Evolutionary conservation across 2,329 filamentous ascomycete genomes (phyloP), one percentile per base, ranked within the genome.

Genomic region (Cordyceps cicadae): DNA sequence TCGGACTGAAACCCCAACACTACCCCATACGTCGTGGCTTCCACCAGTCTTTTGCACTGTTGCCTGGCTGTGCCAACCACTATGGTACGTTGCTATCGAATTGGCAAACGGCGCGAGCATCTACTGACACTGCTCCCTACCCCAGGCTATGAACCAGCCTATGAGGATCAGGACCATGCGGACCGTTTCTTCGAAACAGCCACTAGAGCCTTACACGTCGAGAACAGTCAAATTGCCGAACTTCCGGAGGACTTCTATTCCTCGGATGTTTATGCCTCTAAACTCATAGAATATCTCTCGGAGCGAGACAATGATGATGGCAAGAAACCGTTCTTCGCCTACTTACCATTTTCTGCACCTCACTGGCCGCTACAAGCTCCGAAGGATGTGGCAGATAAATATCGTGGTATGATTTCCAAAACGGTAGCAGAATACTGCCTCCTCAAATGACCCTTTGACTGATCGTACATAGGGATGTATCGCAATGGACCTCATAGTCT

Each of bases 291-390:
- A 17, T 83, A 83, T 56, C 70, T 84, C 1, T 70, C 74, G 24
- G 77, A 81, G 78, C 81, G 81, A 71, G 77, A 67, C 62, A 71
- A 66, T 62, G 70, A 61, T 6, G 66, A 67, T 1, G 68, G 71
- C 14, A 65, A 71, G 5, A 64, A 69, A 53, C 79, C 83, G 0
- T 86, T 86, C 72, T 86, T 86, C 65, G 82, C 73, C 1, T 86
- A 85, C 67, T 73, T 83, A 2, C 82, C 83, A 1, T 87, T 85
- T 68, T 83, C 82, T 0, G 84, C 83, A 0, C 83, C 83, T 1
- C 83, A 87, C 64, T 87, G 84, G 84, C 84, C 84, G 1, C 70
- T 87, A 7, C 84, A 87, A 65, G 82, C 82, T 0, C 82, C 83
- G 0, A 70, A 74, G 55, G 77, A 83, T 62, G 79, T 80, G 59